A percentile compares a stretch with the other conserved stretches of the same genome.
phyloP scores from a whole-genome alignment of 129 eudicot species.

The Flaveria ramosissima region DNA sequence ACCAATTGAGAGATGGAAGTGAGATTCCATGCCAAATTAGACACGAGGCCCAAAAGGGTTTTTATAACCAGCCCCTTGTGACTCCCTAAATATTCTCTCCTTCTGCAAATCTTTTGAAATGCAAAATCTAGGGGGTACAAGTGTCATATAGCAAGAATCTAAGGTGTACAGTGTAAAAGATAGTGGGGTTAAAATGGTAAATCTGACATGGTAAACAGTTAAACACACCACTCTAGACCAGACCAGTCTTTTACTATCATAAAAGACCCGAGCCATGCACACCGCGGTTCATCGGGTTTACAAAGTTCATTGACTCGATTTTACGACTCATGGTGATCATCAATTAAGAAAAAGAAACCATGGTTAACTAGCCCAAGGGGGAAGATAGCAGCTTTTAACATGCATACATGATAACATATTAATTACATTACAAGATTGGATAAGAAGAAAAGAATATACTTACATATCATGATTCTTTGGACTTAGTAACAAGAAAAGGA shows the following conservation, averaged over 20 bases:
- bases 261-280: slow-evolving; percentile 11
- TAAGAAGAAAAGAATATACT: slow-evolving; percentile 31
- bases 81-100: slow-evolving; percentile 38
- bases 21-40: slow-evolving; percentile 21
- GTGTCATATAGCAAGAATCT: background rate
- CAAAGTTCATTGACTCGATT: slow-evolving; percentile 17
- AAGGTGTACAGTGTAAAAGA: slow-evolving; percentile 21
- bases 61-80: slow-evolving; percentile 20
- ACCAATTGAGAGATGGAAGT: slow-evolving; percentile 19
- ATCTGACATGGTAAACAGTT: background rate
- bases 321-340: slow-evolving; percentile 7
- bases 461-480: slow-evolving; percentile 29
- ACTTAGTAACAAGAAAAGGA: slow-evolving; percentile 39
- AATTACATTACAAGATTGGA: slow-evolving; percentile 26
- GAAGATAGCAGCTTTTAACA: slow-evolving; percentile 28
- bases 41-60: slow-evolving; percentile 21
- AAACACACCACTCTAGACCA: background rate
- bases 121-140: slow-evolving; percentile 13
- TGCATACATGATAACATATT: slow-evolving; percentile 21
- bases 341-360: slow-evolving; percentile 20
- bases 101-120: slow-evolving; percentile 26
- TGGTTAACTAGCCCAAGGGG: slow-evolving; percentile 10
- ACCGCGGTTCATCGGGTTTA: background rate
- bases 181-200: slow-evolving; percentile 25
- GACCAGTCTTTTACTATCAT: slow-evolving; percentile 21